Evolutionary conservation across 345 rosid genomes (phyloP).

Genomic region (Acer campestre): DNA sequence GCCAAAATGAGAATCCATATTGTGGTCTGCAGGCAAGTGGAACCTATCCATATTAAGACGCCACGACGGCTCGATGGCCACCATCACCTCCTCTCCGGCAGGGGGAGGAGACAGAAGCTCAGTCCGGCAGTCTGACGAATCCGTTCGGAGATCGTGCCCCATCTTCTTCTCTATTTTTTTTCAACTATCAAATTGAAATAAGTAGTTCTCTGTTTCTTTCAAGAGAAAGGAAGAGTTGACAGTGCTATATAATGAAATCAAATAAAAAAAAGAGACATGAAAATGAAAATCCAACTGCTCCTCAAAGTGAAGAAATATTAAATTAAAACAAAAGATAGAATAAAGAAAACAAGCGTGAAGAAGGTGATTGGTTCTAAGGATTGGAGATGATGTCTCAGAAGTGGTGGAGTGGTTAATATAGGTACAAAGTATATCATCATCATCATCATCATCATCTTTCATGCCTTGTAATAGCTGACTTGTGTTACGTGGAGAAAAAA

Average conservation of each 20-base stretch:
- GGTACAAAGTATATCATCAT: neutral
- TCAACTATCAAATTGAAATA: neutral
- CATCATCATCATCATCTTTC: neutral
- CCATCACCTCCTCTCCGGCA: slow-evolving; percentile 12
- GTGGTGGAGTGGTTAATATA: slow-evolving; percentile 9
- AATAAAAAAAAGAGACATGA: neutral
- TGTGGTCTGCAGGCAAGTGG: slow-evolving; percentile 31
- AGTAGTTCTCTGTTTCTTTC: slow-evolving; percentile 1
- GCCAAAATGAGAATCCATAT: slow-evolving; percentile 21
- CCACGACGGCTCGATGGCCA: slow-evolving; percentile 42
- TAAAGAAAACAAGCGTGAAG: slow-evolving; percentile 18
- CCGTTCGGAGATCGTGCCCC: slow-evolving; percentile 30
- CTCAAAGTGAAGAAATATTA: neutral
- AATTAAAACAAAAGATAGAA: neutral
- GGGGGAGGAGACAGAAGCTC: slow-evolving; percentile 55
- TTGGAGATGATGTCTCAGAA: neutral
- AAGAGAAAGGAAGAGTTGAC: neutral
- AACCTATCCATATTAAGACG: slow-evolving; percentile 43
- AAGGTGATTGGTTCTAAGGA: slow-evolving; percentile 16
- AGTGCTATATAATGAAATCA: slow-evolving; percentile 1
- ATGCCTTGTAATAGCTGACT: slow-evolving; percentile 10
- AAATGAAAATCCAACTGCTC: slow-evolving; percentile 14
- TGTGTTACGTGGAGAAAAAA: slow-evolving; percentile 20
- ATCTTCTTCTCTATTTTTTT: slow-evolving; percentile 2
- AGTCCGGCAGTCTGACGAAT: slow-evolving; percentile 40